These are phyloP conservation scores for Diaporthe amygdali DNA, from an alignment of 2,329 filamentous ascomycete species.

Conservation along the genomic window DNA sequence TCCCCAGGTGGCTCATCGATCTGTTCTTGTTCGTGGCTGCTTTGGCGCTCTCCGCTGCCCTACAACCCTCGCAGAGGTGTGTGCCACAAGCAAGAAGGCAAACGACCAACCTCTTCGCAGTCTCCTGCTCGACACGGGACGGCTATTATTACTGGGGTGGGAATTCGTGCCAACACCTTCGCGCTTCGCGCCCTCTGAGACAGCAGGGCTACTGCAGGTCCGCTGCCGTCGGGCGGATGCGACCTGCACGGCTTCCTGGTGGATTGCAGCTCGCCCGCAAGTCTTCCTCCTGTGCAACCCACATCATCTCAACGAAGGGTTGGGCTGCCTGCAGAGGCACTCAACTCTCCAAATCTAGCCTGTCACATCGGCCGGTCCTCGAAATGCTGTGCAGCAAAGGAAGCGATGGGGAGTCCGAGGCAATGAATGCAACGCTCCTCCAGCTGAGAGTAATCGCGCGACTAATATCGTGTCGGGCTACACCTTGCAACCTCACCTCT, in stretches of 20 bases:
- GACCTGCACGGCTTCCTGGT: not conserved
- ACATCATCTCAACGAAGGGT: not conserved
- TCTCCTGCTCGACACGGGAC: not conserved
- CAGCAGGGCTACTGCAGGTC: constrained; percentile 12
- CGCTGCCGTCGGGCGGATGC: constrained; percentile 10
- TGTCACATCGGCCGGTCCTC: not conserved
- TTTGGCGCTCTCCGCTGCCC: not conserved
- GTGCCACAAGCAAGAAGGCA: not conserved
- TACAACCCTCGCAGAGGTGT: not conserved
- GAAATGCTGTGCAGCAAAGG: not conserved
- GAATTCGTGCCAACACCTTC: not conserved
- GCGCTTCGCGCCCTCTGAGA: not conserved
- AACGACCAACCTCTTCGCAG: not conserved
- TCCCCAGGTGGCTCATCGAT: not conserved
- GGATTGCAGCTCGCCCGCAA: not conserved
- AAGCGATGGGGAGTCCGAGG: constrained; percentile 10
- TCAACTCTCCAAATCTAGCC: not conserved
- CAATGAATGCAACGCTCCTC: not conserved
- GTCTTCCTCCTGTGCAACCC: not conserved
- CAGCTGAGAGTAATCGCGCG: not conserved
- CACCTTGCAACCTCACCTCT: constrained; percentile 4
- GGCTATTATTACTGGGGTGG: not conserved
- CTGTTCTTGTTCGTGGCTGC: not conserved
- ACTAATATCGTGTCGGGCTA: constrained; percentile 9
- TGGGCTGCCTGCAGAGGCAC: not conserved